A percentile compares a stretch with the other conserved stretches of the same genome.
These are phyloP conservation scores for Russula foetens DNA, from an alignment of 768 basidiomycete species.

Conservation along the genomic window DNA sequence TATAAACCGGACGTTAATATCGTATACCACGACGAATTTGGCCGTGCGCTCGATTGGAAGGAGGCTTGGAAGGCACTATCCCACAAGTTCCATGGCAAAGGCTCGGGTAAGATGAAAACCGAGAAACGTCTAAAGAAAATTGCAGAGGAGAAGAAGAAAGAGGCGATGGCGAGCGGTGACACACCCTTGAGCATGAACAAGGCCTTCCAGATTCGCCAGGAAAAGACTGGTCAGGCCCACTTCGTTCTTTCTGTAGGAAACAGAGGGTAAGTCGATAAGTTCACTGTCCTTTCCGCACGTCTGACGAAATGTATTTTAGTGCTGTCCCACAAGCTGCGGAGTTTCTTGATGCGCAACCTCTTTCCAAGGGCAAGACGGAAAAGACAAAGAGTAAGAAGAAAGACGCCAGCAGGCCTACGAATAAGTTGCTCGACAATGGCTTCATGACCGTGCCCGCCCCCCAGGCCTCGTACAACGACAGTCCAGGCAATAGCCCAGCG, in stretches of 20 bases:
- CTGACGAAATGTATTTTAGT: constrained; percentile 32
- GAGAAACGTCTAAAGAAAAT: constrained; percentile 96
- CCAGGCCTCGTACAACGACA: constrained; percentile 32
- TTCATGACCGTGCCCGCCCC: constrained; percentile 71
- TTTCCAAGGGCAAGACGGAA: constrained; percentile 79
- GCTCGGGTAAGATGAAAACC: constrained; percentile 92
- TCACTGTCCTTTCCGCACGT: neutral
- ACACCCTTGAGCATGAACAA: constrained; percentile 92
- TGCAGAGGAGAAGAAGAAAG: constrained; percentile 92
- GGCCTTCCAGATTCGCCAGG: constrained; percentile 89
- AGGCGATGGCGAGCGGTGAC: constrained; percentile 91
- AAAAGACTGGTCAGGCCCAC: constrained; percentile 92
- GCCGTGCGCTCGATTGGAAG: constrained; percentile 78
- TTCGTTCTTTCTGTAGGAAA: constrained; percentile 94
- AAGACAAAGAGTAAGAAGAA: constrained; percentile 77
- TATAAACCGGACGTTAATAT: constrained; percentile 98
- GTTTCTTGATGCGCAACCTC: constrained; percentile 71
- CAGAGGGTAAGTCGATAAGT: constrained; percentile 56
- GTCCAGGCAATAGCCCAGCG: constrained; percentile 34
- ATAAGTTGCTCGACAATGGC: constrained; percentile 44
- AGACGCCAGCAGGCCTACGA: constrained; percentile 45
- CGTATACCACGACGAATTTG: constrained; percentile 95
- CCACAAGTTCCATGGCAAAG: constrained; percentile 98
- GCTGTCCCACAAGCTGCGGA: constrained; percentile 82
- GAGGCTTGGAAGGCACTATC: constrained; percentile 98